A percentile compares a stretch with the other conserved stretches of the same genome.
Conservation (phyloP, 2,329 filamentous ascomycete species). For the Xylariaceae sp. region DNA sequence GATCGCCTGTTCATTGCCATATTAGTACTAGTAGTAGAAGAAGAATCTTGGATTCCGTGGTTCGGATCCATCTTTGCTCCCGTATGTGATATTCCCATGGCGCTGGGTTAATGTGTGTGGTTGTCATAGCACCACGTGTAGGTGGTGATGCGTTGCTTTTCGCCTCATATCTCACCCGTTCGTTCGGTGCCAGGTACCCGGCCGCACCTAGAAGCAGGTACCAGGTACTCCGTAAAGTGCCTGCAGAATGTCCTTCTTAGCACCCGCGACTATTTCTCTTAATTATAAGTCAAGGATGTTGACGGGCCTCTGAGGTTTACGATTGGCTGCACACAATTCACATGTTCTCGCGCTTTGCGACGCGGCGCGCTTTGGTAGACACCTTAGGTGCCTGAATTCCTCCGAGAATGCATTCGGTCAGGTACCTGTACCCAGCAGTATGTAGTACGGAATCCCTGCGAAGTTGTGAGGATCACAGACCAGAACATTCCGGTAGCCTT, state of each 20-base stretch:
- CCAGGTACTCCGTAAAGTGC: slow-evolving; percentile 13
- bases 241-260: slow-evolving; percentile 6
- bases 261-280: background rate
- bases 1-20: too few species aligned
- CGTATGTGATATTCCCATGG: slow-evolving; percentile 5
- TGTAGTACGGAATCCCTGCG: too few species aligned
- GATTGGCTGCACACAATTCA: background rate
- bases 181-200: background rate
- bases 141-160: background rate
- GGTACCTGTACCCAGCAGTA: background rate
- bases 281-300: background rate
- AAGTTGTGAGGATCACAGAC: too few species aligned
- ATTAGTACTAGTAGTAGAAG: background rate
- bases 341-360: slow-evolving; percentile 18
- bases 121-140: background rate
- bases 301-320: slow-evolving; percentile 1
- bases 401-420: background rate
- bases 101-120: background rate
- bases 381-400: background rate
- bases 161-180: background rate
- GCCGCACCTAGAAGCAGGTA: background rate
- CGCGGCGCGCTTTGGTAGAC: slow-evolving; percentile 8
- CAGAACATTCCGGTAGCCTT: too few species aligned
- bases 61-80: background rate
- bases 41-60: background rate